A percentile compares a stretch with the other conserved stretches of the same genome.
phyloP scores from a whole-genome alignment of 306 rosid species.

The Vachellia pachyceras region DNA sequence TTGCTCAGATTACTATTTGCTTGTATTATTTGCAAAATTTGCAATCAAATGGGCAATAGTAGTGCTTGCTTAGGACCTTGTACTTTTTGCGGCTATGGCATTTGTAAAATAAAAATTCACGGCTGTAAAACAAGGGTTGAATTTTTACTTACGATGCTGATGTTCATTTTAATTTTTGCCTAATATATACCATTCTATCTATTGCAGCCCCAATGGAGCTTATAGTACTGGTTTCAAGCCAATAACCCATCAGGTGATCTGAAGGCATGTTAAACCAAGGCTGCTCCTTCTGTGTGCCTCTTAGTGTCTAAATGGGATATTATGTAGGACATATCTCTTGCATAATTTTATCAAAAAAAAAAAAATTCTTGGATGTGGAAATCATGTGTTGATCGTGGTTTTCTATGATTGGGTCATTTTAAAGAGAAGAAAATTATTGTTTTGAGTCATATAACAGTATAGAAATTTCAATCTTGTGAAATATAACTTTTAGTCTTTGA shows the following conservation, averaged over 20 bases:
- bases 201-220: slow-evolving; percentile 93
- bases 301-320: slow-evolving; percentile 25
- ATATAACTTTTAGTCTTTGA: no score
- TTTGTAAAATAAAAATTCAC: not conserved
- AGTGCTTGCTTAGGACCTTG: slow-evolving; percentile 16
- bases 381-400: slow-evolving; percentile 27
- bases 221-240: slow-evolving; percentile 96
- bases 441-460: slow-evolving; percentile 11
- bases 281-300: slow-evolving; percentile 23
- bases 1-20: not conserved
- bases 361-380: slow-evolving; percentile 13
- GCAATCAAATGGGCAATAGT: not conserved
- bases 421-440: slow-evolving; percentile 14
- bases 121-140: not conserved
- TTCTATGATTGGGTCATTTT: slow-evolving; percentile 29
- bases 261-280: slow-evolving; percentile 54
- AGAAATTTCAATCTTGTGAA: slow-evolving; percentile 19
- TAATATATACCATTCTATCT: slow-evolving; percentile 35
- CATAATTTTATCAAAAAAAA: not conserved
- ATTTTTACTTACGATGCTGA: slow-evolving; percentile 2
- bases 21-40: slow-evolving; percentile 6
- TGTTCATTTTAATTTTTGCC: slow-evolving; percentile 7
- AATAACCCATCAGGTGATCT: slow-evolving; percentile 97
- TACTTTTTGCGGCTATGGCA: slow-evolving; percentile 9
- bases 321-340: slow-evolving; percentile 4